Evolutionary conservation across 768 basidiomycete genomes (phyloP).

Genomic region (Termitomyces sp.): DNA sequence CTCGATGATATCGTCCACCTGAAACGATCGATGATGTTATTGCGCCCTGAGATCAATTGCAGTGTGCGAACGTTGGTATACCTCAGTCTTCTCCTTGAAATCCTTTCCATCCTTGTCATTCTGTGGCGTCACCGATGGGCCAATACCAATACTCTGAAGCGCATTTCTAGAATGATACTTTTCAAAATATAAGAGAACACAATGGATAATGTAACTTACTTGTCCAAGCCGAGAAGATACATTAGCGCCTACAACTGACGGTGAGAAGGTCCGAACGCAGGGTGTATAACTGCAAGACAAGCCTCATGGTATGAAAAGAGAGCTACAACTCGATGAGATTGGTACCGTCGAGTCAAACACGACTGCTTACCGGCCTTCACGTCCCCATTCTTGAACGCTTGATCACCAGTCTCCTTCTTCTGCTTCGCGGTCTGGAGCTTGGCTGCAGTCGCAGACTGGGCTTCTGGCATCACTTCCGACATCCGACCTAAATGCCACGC

Average conservation of each 20-base stretch:
- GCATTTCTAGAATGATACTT: conserved; percentile 37
- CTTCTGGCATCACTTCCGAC: conserved; percentile 19
- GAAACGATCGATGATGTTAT: not conserved
- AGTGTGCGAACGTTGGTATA: conserved; percentile 18
- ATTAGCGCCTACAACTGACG: conserved; percentile 47
- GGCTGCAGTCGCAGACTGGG: conserved; percentile 24
- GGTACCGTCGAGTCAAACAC: not conserved
- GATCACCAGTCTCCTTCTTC: conserved; percentile 63
- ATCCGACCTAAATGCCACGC: conserved; percentile 12
- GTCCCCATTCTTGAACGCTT: conserved; percentile 65
- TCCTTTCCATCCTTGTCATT: conserved; percentile 26
- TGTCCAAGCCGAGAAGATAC: conserved; percentile 74
- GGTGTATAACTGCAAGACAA: not conserved
- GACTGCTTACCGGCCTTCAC: conserved; percentile 46
- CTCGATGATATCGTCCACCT: conserved; percentile 74
- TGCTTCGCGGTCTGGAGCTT: conserved; percentile 60
- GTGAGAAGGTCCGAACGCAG: conserved; percentile 1
- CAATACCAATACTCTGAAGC: conserved; percentile 46
- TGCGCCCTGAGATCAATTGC: not conserved
- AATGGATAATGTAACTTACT: conserved; percentile 36
- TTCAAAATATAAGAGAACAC: not conserved
- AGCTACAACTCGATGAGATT: conserved; percentile 36
- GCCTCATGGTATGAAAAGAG: conserved; percentile 68
- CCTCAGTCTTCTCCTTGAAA: conserved; percentile 64
- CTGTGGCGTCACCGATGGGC: conserved; percentile 19